Evolutionary conservation across 2,329 filamentous ascomycete species (phyloP).

Genomic region (Xylaria sp.): DNA sequence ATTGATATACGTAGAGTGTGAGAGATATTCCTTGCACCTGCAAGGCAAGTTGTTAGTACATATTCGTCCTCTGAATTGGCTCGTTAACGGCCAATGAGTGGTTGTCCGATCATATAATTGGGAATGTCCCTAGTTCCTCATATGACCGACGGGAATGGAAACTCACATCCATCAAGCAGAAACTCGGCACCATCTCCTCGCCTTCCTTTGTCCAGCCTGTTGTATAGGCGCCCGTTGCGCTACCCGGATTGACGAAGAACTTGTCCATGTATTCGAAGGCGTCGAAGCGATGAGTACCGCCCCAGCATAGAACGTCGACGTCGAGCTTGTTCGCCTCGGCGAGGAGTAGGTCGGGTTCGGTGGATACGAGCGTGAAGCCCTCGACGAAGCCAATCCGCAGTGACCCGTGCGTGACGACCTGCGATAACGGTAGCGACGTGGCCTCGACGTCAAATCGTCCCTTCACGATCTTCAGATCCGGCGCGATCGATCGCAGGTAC

Average conservation of each 20-base stretch:
- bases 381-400: conserved; percentile 75
- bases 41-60: conserved; percentile 9
- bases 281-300: conserved; percentile 75
- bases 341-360: conserved; percentile 73
- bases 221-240: conserved; percentile 71
- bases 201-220: conserved; percentile 67
- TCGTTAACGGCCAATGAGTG: neutral
- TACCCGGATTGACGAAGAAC: conserved; percentile 77
- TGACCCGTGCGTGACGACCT: conserved; percentile 73
- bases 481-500: conserved; percentile 79
- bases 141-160: neutral
- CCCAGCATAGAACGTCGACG: conserved; percentile 76
- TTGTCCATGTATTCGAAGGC: conserved; percentile 80
- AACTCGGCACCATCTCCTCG: conserved; percentile 87
- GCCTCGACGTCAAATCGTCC: conserved; percentile 75
- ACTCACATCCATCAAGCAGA: conserved; percentile 97
- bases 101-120: neutral
- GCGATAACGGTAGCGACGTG: conserved; percentile 71
- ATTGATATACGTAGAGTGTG: conserved; percentile 92
- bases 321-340: conserved; percentile 76
- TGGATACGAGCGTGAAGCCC: conserved; percentile 74
- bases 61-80: neutral
- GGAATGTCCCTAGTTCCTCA: too few species aligned
- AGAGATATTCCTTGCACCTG: conserved; percentile 96
- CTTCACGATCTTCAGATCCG: conserved; percentile 77